These are phyloP conservation scores for Debaryomyces udenii DNA, from an alignment of 1,139 yeast genomes.

Conservation along the genomic window DNA sequence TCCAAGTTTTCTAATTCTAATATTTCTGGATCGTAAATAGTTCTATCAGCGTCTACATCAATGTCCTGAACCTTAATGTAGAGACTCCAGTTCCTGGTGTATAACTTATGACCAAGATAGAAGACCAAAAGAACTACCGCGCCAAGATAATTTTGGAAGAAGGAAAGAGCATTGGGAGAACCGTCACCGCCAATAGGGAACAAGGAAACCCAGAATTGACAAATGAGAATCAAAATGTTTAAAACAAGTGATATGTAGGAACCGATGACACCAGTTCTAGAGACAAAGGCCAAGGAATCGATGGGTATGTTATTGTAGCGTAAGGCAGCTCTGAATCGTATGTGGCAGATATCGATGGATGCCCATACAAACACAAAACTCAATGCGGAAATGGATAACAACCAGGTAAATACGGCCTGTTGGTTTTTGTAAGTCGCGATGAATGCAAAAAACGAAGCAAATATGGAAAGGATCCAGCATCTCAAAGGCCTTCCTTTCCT, in stretches of 20 bases:
- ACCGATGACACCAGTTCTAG: slow-evolving; percentile 46
- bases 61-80: slow-evolving; percentile 39
- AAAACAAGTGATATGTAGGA: slow-evolving; percentile 40
- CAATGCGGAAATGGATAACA: slow-evolving; percentile 47
- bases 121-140: slow-evolving; percentile 37
- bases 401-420: slow-evolving; percentile 47
- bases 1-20: slow-evolving; percentile 44
- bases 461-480: slow-evolving; percentile 36
- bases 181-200: slow-evolving; percentile 34
- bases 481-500: slow-evolving; percentile 35
- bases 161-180: slow-evolving; percentile 33
- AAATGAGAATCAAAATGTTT: slow-evolving; percentile 40
- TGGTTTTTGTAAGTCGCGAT: slow-evolving; percentile 46
- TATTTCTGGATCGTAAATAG: slow-evolving; percentile 43
- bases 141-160: slow-evolving; percentile 43
- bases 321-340: slow-evolving; percentile 47
- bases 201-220: slow-evolving; percentile 49
- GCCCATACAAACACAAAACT: slow-evolving; percentile 49
- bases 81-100: slow-evolving; percentile 36
- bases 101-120: slow-evolving; percentile 41
- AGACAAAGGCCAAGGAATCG: slow-evolving; percentile 41
- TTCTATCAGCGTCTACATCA: slow-evolving; percentile 45
- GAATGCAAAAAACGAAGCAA: slow-evolving; percentile 32
- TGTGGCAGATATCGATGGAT: slow-evolving; percentile 44
- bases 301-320: slow-evolving; percentile 37